A percentile compares a stretch with the other conserved stretches of the same genome.
Evolutionary conservation across 805 yeast species (phyloP).

Genomic region (Geotrichum ghanense): DNA sequence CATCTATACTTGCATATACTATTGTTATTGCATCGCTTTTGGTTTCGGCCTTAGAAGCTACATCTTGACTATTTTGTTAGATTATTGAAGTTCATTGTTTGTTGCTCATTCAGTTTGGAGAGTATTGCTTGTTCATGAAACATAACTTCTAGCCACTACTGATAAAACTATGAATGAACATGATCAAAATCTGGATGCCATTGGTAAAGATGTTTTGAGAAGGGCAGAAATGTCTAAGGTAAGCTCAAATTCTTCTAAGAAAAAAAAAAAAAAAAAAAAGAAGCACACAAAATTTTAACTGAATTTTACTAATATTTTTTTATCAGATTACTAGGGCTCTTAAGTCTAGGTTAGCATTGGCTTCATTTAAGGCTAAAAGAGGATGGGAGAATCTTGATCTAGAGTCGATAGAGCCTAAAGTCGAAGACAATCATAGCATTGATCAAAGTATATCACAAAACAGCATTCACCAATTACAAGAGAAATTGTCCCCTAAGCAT

Average conservation of each 20-base stretch:
- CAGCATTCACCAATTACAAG: background rate
- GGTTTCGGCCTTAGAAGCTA: too few species aligned
- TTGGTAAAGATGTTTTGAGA: conserved; percentile 28
- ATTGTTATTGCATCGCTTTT: too few species aligned
- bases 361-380: conserved; percentile 30
- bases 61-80: too few species aligned
- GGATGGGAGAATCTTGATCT: conserved; percentile 29
- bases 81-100: too few species aligned
- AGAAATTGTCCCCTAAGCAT: background rate
- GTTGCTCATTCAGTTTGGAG: too few species aligned
- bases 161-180: background rate
- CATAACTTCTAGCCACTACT: too few species aligned
- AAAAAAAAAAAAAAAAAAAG: background rate
- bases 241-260: conserved; percentile 6
- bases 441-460: background rate
- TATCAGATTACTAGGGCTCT: conserved; percentile 28
- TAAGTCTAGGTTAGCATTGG: conserved; percentile 31
- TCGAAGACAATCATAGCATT: conserved; percentile 10
- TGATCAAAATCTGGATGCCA: conserved; percentile 6
- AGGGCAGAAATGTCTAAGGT: conserved; percentile 32
- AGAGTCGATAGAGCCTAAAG: conserved; percentile 27
- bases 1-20: too few species aligned
- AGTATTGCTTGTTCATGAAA: too few species aligned
- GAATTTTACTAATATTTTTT: background rate
- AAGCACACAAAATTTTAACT: background rate